Evolutionary conservation across 805 yeast species (phyloP).

Genomic region (Metschnikowia borealis): DNA sequence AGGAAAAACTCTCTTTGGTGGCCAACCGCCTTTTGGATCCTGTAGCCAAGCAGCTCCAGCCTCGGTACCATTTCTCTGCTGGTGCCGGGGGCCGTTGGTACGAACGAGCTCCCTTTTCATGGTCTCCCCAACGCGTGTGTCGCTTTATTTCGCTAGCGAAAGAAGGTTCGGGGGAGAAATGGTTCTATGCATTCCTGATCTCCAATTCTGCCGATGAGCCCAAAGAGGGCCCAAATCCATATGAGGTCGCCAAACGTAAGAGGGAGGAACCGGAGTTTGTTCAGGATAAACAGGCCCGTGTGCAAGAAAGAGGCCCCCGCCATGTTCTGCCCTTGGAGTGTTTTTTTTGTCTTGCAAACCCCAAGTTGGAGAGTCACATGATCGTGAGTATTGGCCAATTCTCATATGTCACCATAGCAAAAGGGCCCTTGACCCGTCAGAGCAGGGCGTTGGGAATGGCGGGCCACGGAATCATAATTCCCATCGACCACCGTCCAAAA

Average conservation of each 20-base stretch:
- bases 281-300: background rate
- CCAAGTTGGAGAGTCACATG: slow-evolving; percentile 75
- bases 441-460: slow-evolving; percentile 50
- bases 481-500: slow-evolving; percentile 66
- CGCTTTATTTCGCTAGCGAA: slow-evolving; percentile 64
- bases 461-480: slow-evolving; percentile 79
- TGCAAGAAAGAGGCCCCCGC: background rate
- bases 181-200: slow-evolving; percentile 71
- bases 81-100: slow-evolving; percentile 49
- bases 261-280: slow-evolving; percentile 1
- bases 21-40: slow-evolving; percentile 46
- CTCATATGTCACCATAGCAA: slow-evolving; percentile 71
- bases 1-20: slow-evolving; percentile 38
- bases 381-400: slow-evolving; percentile 67
- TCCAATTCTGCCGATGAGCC: slow-evolving; percentile 18
- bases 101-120: slow-evolving; percentile 56
- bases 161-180: slow-evolving; percentile 51
- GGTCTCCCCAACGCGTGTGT: slow-evolving; percentile 47
- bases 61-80: slow-evolving; percentile 64
- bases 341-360: slow-evolving; percentile 80
- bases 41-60: slow-evolving; percentile 43
- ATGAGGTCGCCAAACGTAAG: slow-evolving; percentile 1
- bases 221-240: slow-evolving; percentile 22
- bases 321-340: slow-evolving; percentile 59
- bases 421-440: slow-evolving; percentile 74